These are phyloP conservation scores for Exophiala bonariae DNA, from an alignment of 2,329 filamentous ascomycete genomes.

Conservation along the genomic window DNA sequence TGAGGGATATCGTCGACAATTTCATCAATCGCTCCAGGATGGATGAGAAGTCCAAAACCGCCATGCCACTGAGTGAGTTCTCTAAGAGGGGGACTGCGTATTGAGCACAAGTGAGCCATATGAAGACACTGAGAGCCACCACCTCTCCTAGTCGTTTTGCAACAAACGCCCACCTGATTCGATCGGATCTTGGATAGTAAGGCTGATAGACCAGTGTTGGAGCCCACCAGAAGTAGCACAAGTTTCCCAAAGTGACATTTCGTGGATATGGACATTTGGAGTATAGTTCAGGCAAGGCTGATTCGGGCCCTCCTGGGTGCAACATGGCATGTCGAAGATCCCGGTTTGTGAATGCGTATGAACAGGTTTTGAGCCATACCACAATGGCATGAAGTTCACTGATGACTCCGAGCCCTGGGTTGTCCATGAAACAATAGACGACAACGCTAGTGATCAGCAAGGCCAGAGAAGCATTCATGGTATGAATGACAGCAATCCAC, in stretches of 20 bases:
- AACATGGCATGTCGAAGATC: conserved; percentile 90
- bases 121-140: conserved; percentile 76
- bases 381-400: conserved; percentile 90
- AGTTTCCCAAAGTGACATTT: conserved; percentile 85
- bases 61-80: conserved; percentile 88
- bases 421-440: conserved; percentile 88
- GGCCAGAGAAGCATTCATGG: conserved; percentile 78
- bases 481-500: conserved; percentile 76
- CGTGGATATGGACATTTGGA: conserved; percentile 78
- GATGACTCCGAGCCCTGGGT: conserved; percentile 88
- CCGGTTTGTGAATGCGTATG: conserved; percentile 94
- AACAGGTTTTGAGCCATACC: conserved; percentile 93
- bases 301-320: conserved; percentile 67
- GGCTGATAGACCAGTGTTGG: conserved; percentile 96
- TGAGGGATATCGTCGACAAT: conserved; percentile 87
- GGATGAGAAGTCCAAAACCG: conserved; percentile 73
- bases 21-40: conserved; percentile 92
- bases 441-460: conserved; percentile 77
- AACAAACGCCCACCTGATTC: conserved; percentile 85
- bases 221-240: conserved; percentile 97
- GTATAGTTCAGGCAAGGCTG: conserved; percentile 79
- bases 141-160: conserved; percentile 78
- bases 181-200: conserved; percentile 81
- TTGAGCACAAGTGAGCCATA: conserved; percentile 93
- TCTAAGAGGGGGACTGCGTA: conserved; percentile 87